Percentiles rank a stretch among this genome's conserved stretches.
These are phyloP conservation scores for Exophiala sideris DNA, from an alignment of 2,329 filamentous ascomycete genomes.

Conservation along the genomic window DNA sequence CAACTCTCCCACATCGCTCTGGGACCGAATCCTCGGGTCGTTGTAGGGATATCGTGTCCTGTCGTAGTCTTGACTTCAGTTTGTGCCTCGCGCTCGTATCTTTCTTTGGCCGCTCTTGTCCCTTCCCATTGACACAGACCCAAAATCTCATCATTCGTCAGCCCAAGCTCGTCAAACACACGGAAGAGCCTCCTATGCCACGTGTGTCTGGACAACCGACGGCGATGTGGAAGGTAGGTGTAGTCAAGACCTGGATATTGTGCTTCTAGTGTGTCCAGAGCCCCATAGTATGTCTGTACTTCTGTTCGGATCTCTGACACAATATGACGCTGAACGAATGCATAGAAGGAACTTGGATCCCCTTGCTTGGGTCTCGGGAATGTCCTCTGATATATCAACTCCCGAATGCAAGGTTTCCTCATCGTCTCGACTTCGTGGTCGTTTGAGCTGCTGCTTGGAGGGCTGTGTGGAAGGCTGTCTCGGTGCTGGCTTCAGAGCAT, in stretches of 20 bases:
- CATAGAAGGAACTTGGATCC: conserved; percentile 58
- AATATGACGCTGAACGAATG: conserved; percentile 59
- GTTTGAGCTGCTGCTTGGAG: not conserved
- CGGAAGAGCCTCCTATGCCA: conserved; percentile 60
- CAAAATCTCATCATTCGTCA: conserved; percentile 60
- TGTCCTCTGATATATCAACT: conserved; percentile 57
- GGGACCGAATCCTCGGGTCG: conserved; percentile 14
- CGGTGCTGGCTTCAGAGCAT: too few relatives aligned
- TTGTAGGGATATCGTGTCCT: conserved; percentile 50
- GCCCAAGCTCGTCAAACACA: conserved; percentile 56
- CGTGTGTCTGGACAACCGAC: conserved; percentile 59
- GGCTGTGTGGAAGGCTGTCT: not conserved
- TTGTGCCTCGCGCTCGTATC: conserved; percentile 54
- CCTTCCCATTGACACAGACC: conserved; percentile 60
- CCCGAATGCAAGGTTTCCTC: conserved; percentile 59
- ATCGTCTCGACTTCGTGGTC: conserved; percentile 39
- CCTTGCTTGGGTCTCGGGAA: conserved; percentile 56
- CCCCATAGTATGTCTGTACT: conserved; percentile 62
- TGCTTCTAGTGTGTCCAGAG: conserved; percentile 62
- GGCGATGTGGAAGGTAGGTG: conserved; percentile 58
- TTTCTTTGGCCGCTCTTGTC: conserved; percentile 46
- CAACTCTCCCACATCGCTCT: conserved; percentile 14
- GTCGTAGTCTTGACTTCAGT: conserved; percentile 60
- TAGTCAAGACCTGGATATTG: conserved; percentile 67
- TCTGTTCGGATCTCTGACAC: conserved; percentile 64